Evolutionary conservation across 176 grass and related monocot species (phyloP).

Genomic region (Miscanthus lutarioriparius): DNA sequence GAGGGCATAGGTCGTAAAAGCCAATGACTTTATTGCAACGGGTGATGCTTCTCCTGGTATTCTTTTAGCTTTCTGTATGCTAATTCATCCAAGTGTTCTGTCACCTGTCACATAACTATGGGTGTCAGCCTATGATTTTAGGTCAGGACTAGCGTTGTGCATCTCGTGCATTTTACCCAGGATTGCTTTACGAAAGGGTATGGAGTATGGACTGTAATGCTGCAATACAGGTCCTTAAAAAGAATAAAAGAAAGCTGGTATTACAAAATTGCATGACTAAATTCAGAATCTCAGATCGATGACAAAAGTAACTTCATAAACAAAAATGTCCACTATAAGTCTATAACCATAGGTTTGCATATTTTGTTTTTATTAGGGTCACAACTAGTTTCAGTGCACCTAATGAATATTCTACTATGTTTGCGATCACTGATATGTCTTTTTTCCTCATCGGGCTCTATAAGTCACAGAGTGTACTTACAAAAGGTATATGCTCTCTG

Average conservation of each 20-base stretch:
- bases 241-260: background rate
- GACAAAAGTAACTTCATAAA: constrained; percentile 8
- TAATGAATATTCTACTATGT: background rate
- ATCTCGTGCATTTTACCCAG: background rate
- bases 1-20: background rate
- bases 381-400: background rate
- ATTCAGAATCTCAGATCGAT: background rate
- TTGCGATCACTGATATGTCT: background rate
- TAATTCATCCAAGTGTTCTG: background rate
- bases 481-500: constrained; percentile 5
- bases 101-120: background rate
- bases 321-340: background rate
- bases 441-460: constrained; percentile 21
- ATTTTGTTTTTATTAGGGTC: background rate
- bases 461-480: background rate
- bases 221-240: background rate
- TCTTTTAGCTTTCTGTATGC: background rate
- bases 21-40: background rate
- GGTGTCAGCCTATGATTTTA: background rate
- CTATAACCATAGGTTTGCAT: background rate
- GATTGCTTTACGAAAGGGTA: background rate
- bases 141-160: background rate
- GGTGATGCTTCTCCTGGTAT: background rate
- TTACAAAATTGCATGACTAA: constrained; percentile 6
- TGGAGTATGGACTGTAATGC: background rate